Base-by-base conservation (phyloP, 768 basidiomycete species). In the Amanita pseudoporphyria region DNA sequence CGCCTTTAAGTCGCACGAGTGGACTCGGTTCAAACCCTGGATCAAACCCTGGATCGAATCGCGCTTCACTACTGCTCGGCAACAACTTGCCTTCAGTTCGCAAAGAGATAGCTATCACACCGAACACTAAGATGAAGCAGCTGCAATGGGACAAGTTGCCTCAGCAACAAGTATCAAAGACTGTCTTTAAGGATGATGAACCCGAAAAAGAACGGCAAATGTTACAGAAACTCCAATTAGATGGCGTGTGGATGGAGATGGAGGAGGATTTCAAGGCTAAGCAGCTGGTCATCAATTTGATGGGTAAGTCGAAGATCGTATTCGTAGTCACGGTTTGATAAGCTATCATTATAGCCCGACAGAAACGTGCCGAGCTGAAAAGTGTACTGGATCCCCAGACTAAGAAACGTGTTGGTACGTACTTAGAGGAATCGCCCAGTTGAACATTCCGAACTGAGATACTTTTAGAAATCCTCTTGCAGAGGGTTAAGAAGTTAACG, bases 71-170 rank as follows among this genome's bases (percentile, higher is more conserved):
- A 58, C 64, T 84, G 6, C 78, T 84, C 14, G 64, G 73, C 18
- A 81, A 78, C 54, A 71, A 71, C 26, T 64, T 83, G 54, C 62
- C 82, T 16, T 72, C 74, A 42, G 72, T 74, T 39, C 85, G 91
- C 43, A 97, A 97, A 65, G 89, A 91, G 59, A 78, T 96, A 60
- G 74, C 81, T 3, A 75, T 92, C 37, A 84, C 87, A 28, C 88
- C 94, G 1, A 82, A 77, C 52, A 87, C 81, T 31, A 92, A 93
- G 74, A 92, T 97, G 87, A 97, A 97, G 63, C 93, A 97, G 62
- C 71, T 99, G 49, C 94, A 97, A 61, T 99, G 95, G 95, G 94
- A 97, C 63, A 98, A 97, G 60, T 74, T 99, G n/a, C 82, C 88
- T 19, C 91, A 91, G 51, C 84, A 87, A 55, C 84, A 88, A 57